phyloP scores from a whole-genome alignment of 768 basidiomycete species.

The Calocera cornea region DNA sequence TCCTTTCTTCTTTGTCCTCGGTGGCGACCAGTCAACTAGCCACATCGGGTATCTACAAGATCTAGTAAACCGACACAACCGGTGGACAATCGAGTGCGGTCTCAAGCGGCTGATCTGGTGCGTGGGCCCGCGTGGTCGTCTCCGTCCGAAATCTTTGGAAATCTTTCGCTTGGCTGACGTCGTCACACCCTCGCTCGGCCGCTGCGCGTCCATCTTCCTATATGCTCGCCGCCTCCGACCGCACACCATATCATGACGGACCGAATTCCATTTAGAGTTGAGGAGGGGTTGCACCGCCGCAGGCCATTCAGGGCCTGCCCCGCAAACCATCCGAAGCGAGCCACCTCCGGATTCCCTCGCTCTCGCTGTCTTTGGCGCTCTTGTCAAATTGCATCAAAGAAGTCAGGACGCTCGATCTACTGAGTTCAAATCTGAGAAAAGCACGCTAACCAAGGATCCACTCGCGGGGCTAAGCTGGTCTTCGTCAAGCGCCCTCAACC shows the following conservation, averaged over 20 bases:
- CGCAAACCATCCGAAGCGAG: conserved; percentile 5
- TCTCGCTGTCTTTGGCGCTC: neutral
- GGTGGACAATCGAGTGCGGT: neutral
- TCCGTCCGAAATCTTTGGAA: neutral
- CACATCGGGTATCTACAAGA: too few relatives aligned
- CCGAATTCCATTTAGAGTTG: neutral
- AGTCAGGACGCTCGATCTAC: neutral
- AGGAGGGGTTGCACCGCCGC: neutral
- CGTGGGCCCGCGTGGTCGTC: neutral
- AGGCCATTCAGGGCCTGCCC: neutral
- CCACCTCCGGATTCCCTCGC: neutral
- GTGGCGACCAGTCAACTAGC: neutral
- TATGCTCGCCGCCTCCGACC: neutral
- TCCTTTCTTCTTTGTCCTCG: neutral
- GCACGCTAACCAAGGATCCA: neutral
- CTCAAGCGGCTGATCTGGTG: neutral
- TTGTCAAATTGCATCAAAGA: neutral
- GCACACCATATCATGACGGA: neutral
- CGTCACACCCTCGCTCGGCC: neutral
- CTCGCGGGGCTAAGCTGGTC: neutral
- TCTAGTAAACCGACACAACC: too few relatives aligned
- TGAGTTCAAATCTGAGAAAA: neutral
- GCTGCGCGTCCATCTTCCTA: neutral
- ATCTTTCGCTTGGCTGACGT: neutral
- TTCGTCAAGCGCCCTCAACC: neutral